Conservation (phyloP, 768 basidiomycete genomes). For the Amyloporia xantha region DNA sequence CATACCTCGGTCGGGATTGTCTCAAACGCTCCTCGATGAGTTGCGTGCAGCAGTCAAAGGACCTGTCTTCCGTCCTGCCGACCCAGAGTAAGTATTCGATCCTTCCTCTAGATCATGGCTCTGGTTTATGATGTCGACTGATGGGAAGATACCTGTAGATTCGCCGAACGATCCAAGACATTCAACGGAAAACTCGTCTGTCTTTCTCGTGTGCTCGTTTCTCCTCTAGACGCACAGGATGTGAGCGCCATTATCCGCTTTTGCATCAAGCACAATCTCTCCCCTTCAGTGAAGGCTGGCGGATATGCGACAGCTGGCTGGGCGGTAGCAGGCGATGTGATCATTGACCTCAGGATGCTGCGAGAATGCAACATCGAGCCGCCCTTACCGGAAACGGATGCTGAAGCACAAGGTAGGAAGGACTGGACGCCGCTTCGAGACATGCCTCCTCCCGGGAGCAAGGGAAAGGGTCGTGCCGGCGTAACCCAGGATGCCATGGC, state of each 20-base stretch:
- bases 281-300: constrained; percentile 81
- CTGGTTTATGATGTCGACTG: neutral
- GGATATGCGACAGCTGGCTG: constrained; percentile 90
- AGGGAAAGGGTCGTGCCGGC: constrained; percentile 41
- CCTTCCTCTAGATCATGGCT: neutral
- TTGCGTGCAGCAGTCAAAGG: constrained; percentile 14
- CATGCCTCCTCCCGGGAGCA: constrained; percentile 43
- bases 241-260: constrained; percentile 75
- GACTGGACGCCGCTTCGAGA: constrained; percentile 57
- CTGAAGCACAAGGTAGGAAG: constrained; percentile 17
- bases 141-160: constrained; percentile 10
- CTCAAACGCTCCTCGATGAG: constrained; percentile 10
- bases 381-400: constrained; percentile 26
- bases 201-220: constrained; percentile 34
- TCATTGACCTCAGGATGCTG: constrained; percentile 72
- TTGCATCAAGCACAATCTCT: constrained; percentile 59
- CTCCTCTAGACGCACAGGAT: constrained; percentile 73
- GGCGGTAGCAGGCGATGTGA: constrained; percentile 81
- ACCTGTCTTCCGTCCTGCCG: constrained; percentile 11
- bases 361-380: constrained; percentile 62
- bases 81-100: constrained; percentile 10
- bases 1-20: constrained; percentile 1
- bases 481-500: neutral
- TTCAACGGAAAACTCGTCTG: constrained; percentile 25
- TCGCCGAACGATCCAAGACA: constrained; percentile 18